These are phyloP conservation scores for Nitzschia sp. DNA, from an alignment of 108 stramenopile genomes.

Conservation along the genomic window DNA sequence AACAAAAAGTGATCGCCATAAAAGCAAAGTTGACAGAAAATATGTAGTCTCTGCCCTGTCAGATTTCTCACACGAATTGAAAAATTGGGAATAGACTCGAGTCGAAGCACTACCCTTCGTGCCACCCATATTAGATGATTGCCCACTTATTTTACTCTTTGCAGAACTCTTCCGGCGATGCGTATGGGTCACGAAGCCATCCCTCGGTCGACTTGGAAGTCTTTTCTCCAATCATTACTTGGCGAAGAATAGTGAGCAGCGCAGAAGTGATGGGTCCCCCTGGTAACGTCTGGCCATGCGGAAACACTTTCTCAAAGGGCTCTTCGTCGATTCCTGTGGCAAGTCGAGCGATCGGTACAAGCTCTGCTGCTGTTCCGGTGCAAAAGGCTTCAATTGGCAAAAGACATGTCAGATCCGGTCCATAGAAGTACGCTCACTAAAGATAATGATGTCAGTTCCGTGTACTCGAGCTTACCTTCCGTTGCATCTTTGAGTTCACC, in stretches of 20 bases:
- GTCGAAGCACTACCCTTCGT: too few species aligned
- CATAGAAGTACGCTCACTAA: neutral
- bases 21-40: too few species aligned
- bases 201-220: slow-evolving; percentile 45
- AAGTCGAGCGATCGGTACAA: slow-evolving; percentile 72
- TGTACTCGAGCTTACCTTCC: slow-evolving; percentile 42
- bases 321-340: slow-evolving; percentile 65
- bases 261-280: slow-evolving; percentile 73
- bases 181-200: slow-evolving; percentile 75
- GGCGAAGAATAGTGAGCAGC: slow-evolving; percentile 62
- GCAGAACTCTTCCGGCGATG: slow-evolving; percentile 62
- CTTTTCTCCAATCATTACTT: slow-evolving; percentile 66
- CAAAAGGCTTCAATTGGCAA: slow-evolving; percentile 47
- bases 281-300: slow-evolving; percentile 52
- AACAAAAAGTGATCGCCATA: too few species aligned
- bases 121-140: neutral
- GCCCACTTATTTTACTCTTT: slow-evolving; percentile 16
- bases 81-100: too few species aligned
- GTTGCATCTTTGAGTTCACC: slow-evolving; percentile 69
- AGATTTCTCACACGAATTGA: too few species aligned
- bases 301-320: slow-evolving; percentile 50
- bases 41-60: too few species aligned
- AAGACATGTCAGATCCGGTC: neutral
- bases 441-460: neutral
- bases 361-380: slow-evolving; percentile 82